Percentiles rank a stretch among this genome's conserved stretches.
Evolutionary conservation across 176 grass and related monocot species (phyloP).

Genomic region (Sorghum bicolor): Sorghum_bicolor_NCBIv3 NC_012875.2:56808501-56809000

Average conservation of each 20-base stretch:
- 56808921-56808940: constrained; percentile 2
- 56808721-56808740: background rate
- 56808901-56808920: constrained; percentile 35
- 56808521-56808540: background rate
- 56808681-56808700: background rate
- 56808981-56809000: background rate
- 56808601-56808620: background rate
- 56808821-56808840: constrained; percentile 30
- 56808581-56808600: background rate
- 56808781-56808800: constrained; percentile 67
- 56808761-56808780: background rate
- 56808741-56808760: background rate
- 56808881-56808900: constrained; percentile 33
- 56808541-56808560: constrained; percentile 1
- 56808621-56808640: background rate
- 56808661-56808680: constrained; percentile 30
- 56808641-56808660: constrained; percentile 22
- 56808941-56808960: background rate
- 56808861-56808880: background rate
- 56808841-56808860: background rate
- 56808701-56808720: background rate
- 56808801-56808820: constrained; percentile 40
- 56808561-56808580: background rate
- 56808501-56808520: background rate
- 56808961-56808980: background rate